A percentile compares a stretch with the other conserved stretches of the same genome.
These are phyloP conservation scores for Plicaturopsis crispa DNA, from an alignment of 768 basidiomycete species.

Conservation along the genomic window DNA sequence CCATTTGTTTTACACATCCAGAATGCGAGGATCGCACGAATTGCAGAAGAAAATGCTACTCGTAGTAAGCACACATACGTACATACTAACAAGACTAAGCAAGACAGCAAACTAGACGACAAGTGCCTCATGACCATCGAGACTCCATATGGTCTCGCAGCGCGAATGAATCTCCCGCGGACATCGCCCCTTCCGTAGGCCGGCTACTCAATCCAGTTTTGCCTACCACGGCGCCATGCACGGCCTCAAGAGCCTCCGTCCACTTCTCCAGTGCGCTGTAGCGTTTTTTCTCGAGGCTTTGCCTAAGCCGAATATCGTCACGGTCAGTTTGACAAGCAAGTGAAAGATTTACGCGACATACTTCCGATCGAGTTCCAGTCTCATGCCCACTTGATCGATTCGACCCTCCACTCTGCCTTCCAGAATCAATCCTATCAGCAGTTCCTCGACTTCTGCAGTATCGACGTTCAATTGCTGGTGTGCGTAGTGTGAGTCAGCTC, in stretches of 20 bases:
- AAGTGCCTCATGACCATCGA: not conserved
- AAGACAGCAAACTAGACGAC: no score
- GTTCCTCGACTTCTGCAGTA: constrained; percentile 84
- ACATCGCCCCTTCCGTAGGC: constrained; percentile 24
- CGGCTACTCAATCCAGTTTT: constrained; percentile 48
- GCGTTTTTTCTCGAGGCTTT: constrained; percentile 82
- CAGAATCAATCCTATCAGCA: constrained; percentile 87
- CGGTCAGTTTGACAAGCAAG: not conserved
- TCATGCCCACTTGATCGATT: constrained; percentile 94
- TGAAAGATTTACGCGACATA: constrained; percentile 25
- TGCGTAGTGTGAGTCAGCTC: constrained; percentile 3
- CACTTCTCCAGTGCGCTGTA: constrained; percentile 77
- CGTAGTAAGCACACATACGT: no score
- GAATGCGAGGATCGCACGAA: no score
- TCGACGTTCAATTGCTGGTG: constrained; percentile 92
- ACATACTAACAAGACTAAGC: no score
- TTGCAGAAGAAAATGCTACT: no score
- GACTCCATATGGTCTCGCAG: not conserved
- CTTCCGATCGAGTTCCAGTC: constrained; percentile 87
- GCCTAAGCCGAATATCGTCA: constrained; percentile 32
- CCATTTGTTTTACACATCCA: no score
- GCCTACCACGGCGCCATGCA: constrained; percentile 68
- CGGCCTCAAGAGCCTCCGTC: constrained; percentile 71
- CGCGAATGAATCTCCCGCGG: constrained; percentile 17
- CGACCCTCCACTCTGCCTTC: constrained; percentile 96